Conservation (phyloP, 1,139 yeast species). For the Torulaspora pretoriensis region DNA sequence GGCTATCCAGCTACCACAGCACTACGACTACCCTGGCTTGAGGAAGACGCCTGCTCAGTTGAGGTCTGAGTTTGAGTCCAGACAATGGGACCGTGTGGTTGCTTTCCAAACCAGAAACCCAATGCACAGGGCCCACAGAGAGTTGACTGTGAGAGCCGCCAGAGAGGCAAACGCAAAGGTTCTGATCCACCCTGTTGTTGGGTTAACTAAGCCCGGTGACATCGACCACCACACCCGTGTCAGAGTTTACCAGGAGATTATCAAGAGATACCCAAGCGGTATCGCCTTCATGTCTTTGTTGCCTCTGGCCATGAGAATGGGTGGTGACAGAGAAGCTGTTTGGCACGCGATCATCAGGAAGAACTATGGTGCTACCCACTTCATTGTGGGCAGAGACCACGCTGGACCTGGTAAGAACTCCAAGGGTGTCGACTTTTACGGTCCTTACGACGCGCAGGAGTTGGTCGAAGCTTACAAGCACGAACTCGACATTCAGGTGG, state of each 20-base stretch:
- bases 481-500: constrained; percentile 84
- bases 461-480: constrained; percentile 69
- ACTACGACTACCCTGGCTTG: constrained; percentile 82
- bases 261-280: constrained; percentile 89
- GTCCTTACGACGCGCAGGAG: constrained; percentile 95
- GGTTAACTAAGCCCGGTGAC: constrained; percentile 95
- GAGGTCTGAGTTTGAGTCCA: constrained; percentile 72
- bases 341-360: constrained; percentile 98
- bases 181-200: constrained; percentile 94
- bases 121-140: constrained; percentile 98
- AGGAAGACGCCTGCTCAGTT: constrained; percentile 90
- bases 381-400: constrained; percentile 96
- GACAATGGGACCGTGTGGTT: constrained; percentile 87
- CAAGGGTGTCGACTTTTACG: constrained; percentile 89
- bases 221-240: constrained; percentile 97
- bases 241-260: constrained; percentile 86
- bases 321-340: constrained; percentile 96
- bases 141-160: constrained; percentile 93
- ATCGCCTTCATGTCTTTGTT: constrained; percentile 83
- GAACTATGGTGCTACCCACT: constrained; percentile 95
- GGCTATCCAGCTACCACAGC: constrained; percentile 79
- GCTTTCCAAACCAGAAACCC: constrained; percentile 99
- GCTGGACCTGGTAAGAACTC: constrained; percentile 97
- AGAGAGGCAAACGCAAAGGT: constrained; percentile 71
- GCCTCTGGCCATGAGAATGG: constrained; percentile 98